Conservation (phyloP, 1,284 basidiomycete genomes). For the Cryptococcus hybrid region DNA sequence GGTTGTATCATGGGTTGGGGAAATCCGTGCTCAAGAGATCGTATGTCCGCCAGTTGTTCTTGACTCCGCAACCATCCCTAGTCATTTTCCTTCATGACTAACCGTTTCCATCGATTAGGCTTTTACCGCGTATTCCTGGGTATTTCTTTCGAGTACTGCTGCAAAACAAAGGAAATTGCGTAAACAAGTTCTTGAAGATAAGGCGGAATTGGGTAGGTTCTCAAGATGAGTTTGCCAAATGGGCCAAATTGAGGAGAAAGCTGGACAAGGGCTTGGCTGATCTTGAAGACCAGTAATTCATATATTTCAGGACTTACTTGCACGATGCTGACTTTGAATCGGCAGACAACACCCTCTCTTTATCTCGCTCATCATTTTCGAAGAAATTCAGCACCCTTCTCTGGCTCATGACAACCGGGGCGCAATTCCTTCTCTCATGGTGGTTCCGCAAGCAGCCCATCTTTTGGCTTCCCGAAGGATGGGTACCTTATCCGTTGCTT, state of each 20-base stretch:
- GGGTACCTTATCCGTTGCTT: constrained; percentile 77
- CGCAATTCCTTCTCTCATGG: constrained; percentile 79
- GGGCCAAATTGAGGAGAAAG: constrained; percentile 88
- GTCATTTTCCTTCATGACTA: neutral
- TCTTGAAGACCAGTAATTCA: constrained; percentile 84
- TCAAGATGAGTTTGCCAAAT: constrained; percentile 98
- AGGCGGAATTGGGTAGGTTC: constrained; percentile 83
- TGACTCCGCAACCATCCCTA: too few species aligned
- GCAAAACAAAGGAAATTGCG: constrained; percentile 67
- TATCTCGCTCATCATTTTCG: constrained; percentile 66
- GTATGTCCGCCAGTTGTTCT: too few species aligned
- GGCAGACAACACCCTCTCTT: constrained; percentile 66
- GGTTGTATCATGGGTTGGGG: too few species aligned
- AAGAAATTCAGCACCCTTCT: constrained; percentile 69
- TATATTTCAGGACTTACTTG: neutral
- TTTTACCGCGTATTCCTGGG: constrained; percentile 64
- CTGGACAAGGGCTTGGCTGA: constrained; percentile 92
- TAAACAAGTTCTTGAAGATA: constrained; percentile 69
- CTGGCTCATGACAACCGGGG: constrained; percentile 79
- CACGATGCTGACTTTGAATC: neutral
- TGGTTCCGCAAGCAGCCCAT: constrained; percentile 85
- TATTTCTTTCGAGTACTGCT: constrained; percentile 61
- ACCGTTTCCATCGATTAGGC: constrained; percentile 52
- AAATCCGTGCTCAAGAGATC: too few species aligned
- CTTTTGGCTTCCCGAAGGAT: constrained; percentile 82